Conservation (phyloP, 2,329 filamentous ascomycete genomes). For the Aspergillus sp. region DNA sequence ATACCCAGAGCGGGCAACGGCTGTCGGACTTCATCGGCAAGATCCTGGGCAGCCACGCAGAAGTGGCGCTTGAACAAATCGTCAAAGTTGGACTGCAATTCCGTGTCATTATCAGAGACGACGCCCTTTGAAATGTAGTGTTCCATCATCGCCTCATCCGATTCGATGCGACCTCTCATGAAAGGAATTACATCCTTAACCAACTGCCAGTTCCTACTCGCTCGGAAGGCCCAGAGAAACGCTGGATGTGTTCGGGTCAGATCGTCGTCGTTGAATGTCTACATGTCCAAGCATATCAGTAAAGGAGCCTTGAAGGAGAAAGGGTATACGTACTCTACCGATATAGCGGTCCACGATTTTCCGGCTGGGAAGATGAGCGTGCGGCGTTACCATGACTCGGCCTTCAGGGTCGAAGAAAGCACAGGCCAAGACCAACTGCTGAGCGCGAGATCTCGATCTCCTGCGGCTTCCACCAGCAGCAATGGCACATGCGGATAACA, state of each 20-base stretch:
- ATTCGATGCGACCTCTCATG: slow-evolving; percentile 70
- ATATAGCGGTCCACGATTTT: slow-evolving; percentile 79
- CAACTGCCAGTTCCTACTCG: slow-evolving; percentile 73
- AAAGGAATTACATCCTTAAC: slow-evolving; percentile 66
- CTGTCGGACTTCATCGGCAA: slow-evolving; percentile 66
- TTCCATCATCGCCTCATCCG: slow-evolving; percentile 47
- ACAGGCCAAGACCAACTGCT: slow-evolving; percentile 55
- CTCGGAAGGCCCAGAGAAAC: slow-evolving; percentile 84
- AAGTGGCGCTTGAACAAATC: slow-evolving; percentile 79
- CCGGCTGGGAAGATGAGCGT: slow-evolving; percentile 47
- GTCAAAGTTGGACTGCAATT: slow-evolving; percentile 68
- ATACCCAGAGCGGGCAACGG: slow-evolving; percentile 64
- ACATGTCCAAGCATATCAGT: slow-evolving; percentile 15
- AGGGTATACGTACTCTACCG: slow-evolving; percentile 52
- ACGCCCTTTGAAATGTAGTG: slow-evolving; percentile 48
- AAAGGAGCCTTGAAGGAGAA: background rate
- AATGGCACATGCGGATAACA: slow-evolving; percentile 58
- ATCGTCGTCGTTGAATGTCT: slow-evolving; percentile 65
- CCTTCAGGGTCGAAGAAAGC: slow-evolving; percentile 46
- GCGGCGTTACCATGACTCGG: slow-evolving; percentile 47
- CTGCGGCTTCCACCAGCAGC: slow-evolving; percentile 55
- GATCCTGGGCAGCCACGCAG: slow-evolving; percentile 72
- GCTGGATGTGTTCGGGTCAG: slow-evolving; percentile 75
- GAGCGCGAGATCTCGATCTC: slow-evolving; percentile 58
- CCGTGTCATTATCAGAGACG: slow-evolving; percentile 43